These are phyloP conservation scores for Adiantum capillusveneris DNA, from an alignment of 75 land plant species.

Conservation along the genomic window DNA sequence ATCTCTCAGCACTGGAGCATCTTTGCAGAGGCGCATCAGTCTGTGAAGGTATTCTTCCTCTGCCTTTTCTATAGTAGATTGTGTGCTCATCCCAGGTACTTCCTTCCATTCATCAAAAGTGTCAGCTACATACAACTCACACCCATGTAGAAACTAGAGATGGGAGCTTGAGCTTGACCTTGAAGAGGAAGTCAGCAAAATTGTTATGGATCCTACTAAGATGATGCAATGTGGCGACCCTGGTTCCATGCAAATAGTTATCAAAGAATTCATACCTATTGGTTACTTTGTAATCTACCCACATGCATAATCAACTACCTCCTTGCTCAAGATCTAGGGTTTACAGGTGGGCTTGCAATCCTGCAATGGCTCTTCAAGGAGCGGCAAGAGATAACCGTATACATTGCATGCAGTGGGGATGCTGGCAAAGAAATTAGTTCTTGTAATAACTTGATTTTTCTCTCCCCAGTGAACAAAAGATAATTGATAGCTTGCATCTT, in stretches of 20 bases:
- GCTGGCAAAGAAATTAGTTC: not conserved
- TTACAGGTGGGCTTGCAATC: not conserved
- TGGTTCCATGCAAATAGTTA: not conserved
- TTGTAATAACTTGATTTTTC: not conserved
- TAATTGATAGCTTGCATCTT: not conserved
- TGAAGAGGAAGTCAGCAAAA: not conserved
- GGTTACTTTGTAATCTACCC: not conserved
- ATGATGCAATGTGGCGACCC: not conserved
- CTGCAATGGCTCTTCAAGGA: not conserved
- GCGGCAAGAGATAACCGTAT: not conserved
- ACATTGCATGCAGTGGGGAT: not conserved
- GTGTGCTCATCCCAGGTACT: no score
- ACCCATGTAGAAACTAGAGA: not conserved
- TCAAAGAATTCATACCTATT: not conserved
- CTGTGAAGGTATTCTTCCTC: no score
- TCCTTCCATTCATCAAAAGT: no score
- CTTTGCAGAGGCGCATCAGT: no score
- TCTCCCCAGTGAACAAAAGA: not conserved
- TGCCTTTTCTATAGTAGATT: no score
- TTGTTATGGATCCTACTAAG: constrained; percentile 2
- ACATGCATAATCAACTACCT: not conserved
- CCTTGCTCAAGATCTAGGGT: constrained; percentile 1
- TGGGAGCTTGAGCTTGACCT: not conserved
- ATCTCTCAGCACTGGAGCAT: no score
- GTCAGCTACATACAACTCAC: no score